A percentile compares a stretch with the other conserved stretches of the same genome.
These are phyloP conservation scores for baker's yeast (Saccharomyces cerevisiae) DNA, from an alignment of 805 yeast genomes.

Conservation along the genomic window DNA sequence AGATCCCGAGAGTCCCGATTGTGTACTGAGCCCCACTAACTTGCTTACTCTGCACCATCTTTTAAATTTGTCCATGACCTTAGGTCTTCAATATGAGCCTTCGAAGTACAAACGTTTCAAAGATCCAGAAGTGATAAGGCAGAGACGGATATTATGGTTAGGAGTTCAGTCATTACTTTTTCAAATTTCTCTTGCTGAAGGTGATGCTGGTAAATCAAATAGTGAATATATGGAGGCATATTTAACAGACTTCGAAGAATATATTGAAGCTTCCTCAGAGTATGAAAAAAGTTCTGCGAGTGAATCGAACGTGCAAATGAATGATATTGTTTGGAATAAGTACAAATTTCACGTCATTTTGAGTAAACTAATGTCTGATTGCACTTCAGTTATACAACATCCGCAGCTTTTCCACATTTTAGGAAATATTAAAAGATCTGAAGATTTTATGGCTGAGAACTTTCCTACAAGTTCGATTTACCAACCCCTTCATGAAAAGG, in stretches of 20 bases:
- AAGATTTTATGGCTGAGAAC: constrained; percentile 4
- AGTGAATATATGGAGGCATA: constrained; percentile 6
- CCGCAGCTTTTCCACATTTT: constrained; percentile 5
- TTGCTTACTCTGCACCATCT: constrained; percentile 7
- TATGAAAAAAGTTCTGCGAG: background rate
- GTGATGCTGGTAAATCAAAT: constrained; percentile 2
- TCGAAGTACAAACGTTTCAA: constrained; percentile 4
- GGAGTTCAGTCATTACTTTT: constrained; percentile 14
- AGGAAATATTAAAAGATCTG: constrained; percentile 5
- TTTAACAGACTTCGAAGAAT: background rate
- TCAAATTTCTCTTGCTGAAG: constrained; percentile 5
- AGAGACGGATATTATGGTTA: constrained; percentile 14
- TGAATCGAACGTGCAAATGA: constrained; percentile 7
- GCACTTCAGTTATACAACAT: background rate
- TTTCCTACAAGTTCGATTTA: constrained; percentile 9
- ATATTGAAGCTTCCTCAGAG: background rate
- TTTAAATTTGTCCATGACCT: constrained; percentile 3
- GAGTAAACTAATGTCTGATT: constrained; percentile 4
- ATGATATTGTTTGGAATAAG: constrained; percentile 8
- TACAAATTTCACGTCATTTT: constrained; percentile 12
- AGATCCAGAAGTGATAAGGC: background rate
- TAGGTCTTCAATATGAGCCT: constrained; percentile 14
- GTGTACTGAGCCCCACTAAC: constrained; percentile 4
- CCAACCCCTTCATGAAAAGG: background rate
- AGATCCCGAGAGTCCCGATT: constrained; percentile 8